Percentiles rank a stretch among this genome's conserved stretches.
Evolutionary conservation across 2,329 filamentous ascomycete species (phyloP).

Genomic region (Hortaea werneckii): DNA sequence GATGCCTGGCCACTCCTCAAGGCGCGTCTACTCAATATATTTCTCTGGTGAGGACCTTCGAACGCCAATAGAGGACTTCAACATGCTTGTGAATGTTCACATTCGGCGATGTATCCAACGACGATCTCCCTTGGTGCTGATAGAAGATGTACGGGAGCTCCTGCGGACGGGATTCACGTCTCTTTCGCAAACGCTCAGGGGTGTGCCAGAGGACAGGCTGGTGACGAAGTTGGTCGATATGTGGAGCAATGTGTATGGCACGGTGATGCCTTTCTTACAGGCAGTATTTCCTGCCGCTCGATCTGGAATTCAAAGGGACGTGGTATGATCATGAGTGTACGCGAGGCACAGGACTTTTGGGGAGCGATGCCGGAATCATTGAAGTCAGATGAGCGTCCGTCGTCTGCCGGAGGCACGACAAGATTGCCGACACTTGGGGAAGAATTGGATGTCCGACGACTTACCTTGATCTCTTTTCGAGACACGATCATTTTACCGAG

Average conservation of each 20-base stretch:
- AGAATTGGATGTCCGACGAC: slow-evolving; percentile 73
- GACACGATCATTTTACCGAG: slow-evolving; percentile 81
- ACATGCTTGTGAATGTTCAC: slow-evolving; percentile 67
- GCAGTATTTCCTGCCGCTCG: slow-evolving; percentile 89
- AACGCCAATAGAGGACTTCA: slow-evolving; percentile 75
- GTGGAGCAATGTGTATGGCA: slow-evolving; percentile 88
- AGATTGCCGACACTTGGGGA: slow-evolving; percentile 39
- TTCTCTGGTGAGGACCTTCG: slow-evolving; percentile 74
- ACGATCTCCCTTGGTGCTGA: slow-evolving; percentile 56
- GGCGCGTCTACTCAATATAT: slow-evolving; percentile 64
- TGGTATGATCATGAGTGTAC: slow-evolving; percentile 64
- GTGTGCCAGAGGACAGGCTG: slow-evolving; percentile 74
- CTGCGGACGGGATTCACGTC: slow-evolving; percentile 73
- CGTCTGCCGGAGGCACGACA: slow-evolving; percentile 29
- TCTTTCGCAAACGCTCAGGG: slow-evolving; percentile 71
- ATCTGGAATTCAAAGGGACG: slow-evolving; percentile 84
- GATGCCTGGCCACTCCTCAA: slow-evolving; percentile 77
- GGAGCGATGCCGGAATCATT: slow-evolving; percentile 49
- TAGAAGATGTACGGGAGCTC: slow-evolving; percentile 68
- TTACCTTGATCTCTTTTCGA: slow-evolving; percentile 79
- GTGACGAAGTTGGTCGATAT: slow-evolving; percentile 84
- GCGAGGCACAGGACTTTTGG: slow-evolving; percentile 87
- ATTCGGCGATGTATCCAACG: slow-evolving; percentile 69
- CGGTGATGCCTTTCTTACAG: slow-evolving; percentile 85
- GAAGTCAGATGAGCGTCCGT: slow-evolving; percentile 32